A percentile compares a stretch with the other conserved stretches of the same genome.
Conservation (phyloP, 139 green algal species). For the Coelastrella sp. region DNA sequence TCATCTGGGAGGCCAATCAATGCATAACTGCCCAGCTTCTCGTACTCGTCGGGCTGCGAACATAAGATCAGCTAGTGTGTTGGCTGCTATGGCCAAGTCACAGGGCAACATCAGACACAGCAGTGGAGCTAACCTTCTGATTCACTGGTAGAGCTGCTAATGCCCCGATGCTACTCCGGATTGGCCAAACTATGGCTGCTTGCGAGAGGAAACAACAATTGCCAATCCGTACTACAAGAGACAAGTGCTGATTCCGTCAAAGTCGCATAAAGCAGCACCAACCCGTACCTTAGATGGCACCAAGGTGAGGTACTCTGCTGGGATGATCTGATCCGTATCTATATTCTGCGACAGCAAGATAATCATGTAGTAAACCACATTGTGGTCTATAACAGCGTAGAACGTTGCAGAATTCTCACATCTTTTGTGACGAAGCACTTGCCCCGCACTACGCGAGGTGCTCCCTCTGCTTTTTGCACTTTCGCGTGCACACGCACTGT, state of each 20-base stretch:
- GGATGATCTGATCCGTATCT: slow-evolving; percentile 98
- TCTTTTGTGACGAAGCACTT: slow-evolving; percentile 85
- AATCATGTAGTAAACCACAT: neutral
- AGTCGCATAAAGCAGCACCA: no score
- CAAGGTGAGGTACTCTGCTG: slow-evolving; percentile 95
- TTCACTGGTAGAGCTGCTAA: no score
- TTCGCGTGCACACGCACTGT: slow-evolving; percentile 54
- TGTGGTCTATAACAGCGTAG: neutral
- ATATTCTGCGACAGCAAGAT: slow-evolving; percentile 88
- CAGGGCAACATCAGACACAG: no score
- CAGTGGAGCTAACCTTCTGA: no score
- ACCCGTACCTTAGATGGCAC: slow-evolving; percentile 86
- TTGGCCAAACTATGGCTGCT: no score
- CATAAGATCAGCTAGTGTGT: no score
- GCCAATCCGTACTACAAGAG: no score
- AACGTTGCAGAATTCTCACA: slow-evolving; percentile 60
- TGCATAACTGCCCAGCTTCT: slow-evolving; percentile 96
- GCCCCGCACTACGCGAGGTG: slow-evolving; percentile 69
- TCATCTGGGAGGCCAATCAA: slow-evolving; percentile 89
- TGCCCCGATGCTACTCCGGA: neutral
- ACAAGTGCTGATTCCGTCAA: no score
- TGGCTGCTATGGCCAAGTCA: no score
- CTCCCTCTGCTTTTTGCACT: slow-evolving; percentile 48
- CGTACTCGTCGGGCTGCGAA: slow-evolving; percentile 92
- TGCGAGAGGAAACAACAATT: no score